These are phyloP conservation scores for Lotmaria passim DNA, from an alignment of 208 protist genomes.

Conservation along the genomic window DNA sequence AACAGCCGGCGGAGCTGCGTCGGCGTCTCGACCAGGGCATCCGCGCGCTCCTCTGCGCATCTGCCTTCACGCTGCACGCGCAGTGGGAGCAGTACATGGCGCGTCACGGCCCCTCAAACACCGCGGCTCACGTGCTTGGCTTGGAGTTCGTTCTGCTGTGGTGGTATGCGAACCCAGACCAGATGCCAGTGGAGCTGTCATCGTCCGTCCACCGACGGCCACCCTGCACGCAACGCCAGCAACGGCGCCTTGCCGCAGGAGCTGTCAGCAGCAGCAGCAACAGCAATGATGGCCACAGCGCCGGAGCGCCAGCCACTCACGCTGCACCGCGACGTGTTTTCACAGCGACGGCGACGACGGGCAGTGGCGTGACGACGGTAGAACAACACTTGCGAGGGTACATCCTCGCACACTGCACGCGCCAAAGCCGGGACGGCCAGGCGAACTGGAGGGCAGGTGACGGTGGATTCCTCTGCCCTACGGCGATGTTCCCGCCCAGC, in stretches of 20 bases:
- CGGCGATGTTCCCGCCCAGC: constrained; percentile 18
- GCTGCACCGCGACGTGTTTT: not conserved
- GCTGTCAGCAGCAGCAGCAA: no score
- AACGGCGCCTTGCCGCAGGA: constrained; percentile 2
- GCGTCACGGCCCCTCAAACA: not conserved
- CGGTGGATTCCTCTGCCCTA: constrained; percentile 28
- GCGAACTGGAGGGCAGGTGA: not conserved
- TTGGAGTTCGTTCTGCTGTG: constrained; percentile 70
- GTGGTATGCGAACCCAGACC: constrained; percentile 77
- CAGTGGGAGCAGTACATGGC: constrained; percentile 52
- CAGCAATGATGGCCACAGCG: constrained; percentile 3
- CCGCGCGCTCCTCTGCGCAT: constrained; percentile 35
- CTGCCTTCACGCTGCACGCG: constrained; percentile 61
- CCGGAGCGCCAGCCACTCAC: constrained; percentile 5
- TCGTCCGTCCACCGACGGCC: constrained; percentile 18
- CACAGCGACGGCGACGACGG: not conserved
- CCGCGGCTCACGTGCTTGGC: constrained; percentile 18
- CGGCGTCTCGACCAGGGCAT: constrained; percentile 32
- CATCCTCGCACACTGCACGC: constrained; percentile 10
- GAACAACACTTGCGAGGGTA: constrained; percentile 31
- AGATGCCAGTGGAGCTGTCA: constrained; percentile 56
- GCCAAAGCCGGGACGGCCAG: no score
- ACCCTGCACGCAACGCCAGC: constrained; percentile 12
- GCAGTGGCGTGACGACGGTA: constrained; percentile 3
- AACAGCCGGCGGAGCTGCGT: constrained; percentile 27